Conservation (phyloP, 2,329 filamentous ascomycete genomes). For the Alternaria arbusti region DNA sequence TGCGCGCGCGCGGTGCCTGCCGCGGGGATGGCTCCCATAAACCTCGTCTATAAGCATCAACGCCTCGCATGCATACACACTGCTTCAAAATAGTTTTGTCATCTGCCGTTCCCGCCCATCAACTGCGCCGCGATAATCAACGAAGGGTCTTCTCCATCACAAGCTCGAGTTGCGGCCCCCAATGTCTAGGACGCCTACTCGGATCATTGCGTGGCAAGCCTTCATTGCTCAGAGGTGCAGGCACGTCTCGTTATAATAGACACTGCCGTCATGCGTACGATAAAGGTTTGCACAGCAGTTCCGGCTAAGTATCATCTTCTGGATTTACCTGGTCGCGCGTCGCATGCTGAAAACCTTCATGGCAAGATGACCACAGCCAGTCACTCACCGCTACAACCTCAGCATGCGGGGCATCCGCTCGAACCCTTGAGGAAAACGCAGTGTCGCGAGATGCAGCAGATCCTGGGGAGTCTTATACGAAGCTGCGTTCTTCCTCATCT, state of each 20-base stretch:
- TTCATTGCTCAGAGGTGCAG: slow-evolving; percentile 14
- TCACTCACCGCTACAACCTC: slow-evolving; percentile 7
- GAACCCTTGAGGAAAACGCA: background rate
- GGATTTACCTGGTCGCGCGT: background rate
- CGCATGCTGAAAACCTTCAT: background rate
- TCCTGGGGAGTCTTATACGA: slow-evolving; percentile 21
- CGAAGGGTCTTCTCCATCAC: background rate
- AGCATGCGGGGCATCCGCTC: slow-evolving; percentile 2
- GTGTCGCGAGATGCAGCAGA: slow-evolving; percentile 3
- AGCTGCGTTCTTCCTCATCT: slow-evolving; percentile 7
- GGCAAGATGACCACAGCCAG: slow-evolving; percentile 2
- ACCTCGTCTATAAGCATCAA: slow-evolving; percentile 16
- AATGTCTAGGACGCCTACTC: background rate
- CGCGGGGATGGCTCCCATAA: slow-evolving; percentile 3
- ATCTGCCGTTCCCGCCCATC: background rate
- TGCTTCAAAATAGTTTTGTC: background rate
- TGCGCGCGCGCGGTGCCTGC: slow-evolving; percentile 3
- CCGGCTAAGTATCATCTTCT: slow-evolving; percentile 6
- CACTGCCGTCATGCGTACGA: background rate
- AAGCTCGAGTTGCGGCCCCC: slow-evolving; percentile 2
- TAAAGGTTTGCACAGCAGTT: slow-evolving; percentile 1
- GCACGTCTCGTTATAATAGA: background rate
- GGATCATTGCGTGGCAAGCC: slow-evolving; percentile 5
- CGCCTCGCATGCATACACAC: slow-evolving; percentile 1
- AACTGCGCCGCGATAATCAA: slow-evolving; percentile 10